A percentile compares a stretch with the other conserved stretches of the same genome.
These are phyloP conservation scores for Amanita inopinata DNA, from an alignment of 768 basidiomycete species.

Conservation along the genomic window DNA sequence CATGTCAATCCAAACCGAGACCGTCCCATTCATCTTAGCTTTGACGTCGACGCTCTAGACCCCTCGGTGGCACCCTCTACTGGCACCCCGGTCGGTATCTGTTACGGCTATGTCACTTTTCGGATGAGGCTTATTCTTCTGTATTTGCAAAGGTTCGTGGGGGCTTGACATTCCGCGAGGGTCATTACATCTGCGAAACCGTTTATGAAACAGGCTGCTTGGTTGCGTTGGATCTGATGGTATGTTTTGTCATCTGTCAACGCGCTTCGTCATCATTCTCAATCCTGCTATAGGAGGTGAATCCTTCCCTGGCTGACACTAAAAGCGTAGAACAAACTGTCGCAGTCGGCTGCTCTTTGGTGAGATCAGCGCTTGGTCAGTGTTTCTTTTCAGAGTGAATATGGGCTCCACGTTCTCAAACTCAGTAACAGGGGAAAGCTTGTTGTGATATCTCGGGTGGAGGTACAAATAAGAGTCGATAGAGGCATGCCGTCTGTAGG, in stretches of 20 bases:
- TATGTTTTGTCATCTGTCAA: conserved; percentile 22
- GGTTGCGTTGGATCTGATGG: conserved; percentile 92
- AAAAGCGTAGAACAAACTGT: conserved; percentile 79
- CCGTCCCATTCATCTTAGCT: conserved; percentile 87
- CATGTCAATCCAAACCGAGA: conserved; percentile 82
- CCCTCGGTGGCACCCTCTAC: conserved; percentile 95
- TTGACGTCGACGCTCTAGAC: conserved; percentile 93
- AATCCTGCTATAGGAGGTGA: conserved; percentile 64
- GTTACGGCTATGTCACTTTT: neutral
- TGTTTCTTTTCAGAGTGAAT: conserved; percentile 8
- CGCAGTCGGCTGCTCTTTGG: conserved; percentile 79
- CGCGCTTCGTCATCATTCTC: conserved; percentile 6
- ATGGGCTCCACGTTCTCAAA: neutral
- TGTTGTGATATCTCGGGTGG: conserved; percentile 20
- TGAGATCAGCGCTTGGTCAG: conserved; percentile 74
- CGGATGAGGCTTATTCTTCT: conserved; percentile 9
- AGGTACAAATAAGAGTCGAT: neutral
- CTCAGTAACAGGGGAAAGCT: conserved; percentile 29
- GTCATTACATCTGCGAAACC: conserved; percentile 95
- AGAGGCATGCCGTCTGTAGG: neutral
- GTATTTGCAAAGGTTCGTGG: conserved; percentile 60
- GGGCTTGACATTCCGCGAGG: conserved; percentile 92
- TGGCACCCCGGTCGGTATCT: conserved; percentile 66
- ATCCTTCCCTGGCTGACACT: conserved; percentile 80
- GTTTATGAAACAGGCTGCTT: conserved; percentile 88